Evolutionary conservation across 1,139 yeast species (phyloP).

Genomic region (Arxiozyma bovina): DNA sequence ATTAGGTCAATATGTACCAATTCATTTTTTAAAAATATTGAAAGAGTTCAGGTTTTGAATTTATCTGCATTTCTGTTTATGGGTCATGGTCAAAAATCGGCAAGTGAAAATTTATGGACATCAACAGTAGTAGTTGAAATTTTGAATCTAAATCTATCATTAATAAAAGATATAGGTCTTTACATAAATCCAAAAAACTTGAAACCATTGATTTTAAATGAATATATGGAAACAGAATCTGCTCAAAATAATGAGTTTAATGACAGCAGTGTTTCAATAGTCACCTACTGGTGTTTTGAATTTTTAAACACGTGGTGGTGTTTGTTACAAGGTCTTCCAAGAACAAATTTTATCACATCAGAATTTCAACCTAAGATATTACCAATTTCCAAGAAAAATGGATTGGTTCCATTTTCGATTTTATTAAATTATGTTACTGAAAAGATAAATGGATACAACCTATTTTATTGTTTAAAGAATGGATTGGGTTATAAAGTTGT

Average conservation of each 20-base stretch:
- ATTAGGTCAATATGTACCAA: constrained; percentile 19
- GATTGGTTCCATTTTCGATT: constrained; percentile 21
- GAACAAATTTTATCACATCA: constrained; percentile 22
- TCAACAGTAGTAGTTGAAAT: constrained; percentile 11
- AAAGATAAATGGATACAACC: constrained; percentile 23
- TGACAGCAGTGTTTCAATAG: constrained; percentile 5
- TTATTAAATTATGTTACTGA: constrained; percentile 16
- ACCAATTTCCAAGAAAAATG: constrained; percentile 13
- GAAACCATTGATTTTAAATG: constrained; percentile 7
- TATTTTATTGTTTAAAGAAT: constrained; percentile 16
- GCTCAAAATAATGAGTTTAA: not conserved
- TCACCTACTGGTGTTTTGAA: constrained; percentile 27
- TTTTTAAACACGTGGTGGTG: constrained; percentile 28
- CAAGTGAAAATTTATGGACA: not conserved
- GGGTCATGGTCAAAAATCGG: constrained; percentile 11
- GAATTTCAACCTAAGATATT: constrained; percentile 26
- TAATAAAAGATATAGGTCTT: constrained; percentile 20
- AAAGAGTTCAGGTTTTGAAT: constrained; percentile 19
- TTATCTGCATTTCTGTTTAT: constrained; percentile 24
- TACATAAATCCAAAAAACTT: constrained; percentile 23
- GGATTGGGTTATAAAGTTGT: constrained; percentile 15
- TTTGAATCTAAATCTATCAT: constrained; percentile 16
- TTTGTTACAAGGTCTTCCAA: constrained; percentile 25
- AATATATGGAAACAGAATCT: not conserved
- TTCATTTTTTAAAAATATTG: constrained; percentile 12